Evolutionary conservation across 345 rosid genomes (phyloP).

Genomic region (Rhizophora apiculata): DNA sequence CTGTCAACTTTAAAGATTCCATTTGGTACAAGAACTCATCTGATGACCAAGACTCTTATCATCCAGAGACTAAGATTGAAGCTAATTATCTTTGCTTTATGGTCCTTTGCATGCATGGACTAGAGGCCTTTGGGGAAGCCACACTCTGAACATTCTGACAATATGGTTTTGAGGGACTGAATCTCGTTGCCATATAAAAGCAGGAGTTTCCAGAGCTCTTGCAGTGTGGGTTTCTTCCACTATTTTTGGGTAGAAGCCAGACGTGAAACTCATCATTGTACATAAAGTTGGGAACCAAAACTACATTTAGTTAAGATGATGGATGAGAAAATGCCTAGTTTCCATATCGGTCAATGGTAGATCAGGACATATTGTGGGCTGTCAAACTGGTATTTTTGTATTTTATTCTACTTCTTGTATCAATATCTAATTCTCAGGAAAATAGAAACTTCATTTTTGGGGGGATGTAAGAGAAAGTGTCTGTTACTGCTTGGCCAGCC

Average conservation of each 20-base stretch:
- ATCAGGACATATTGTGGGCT: background rate
- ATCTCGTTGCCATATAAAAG: conserved; percentile 11
- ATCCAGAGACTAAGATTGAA: background rate
- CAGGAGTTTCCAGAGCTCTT: conserved; percentile 12
- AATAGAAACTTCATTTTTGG: too few species aligned
- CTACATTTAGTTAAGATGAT: conserved; percentile 14
- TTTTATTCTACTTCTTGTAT: conserved; percentile 4
- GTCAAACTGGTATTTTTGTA: conserved; percentile 8
- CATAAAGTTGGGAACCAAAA: conserved; percentile 17
- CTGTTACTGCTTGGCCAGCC: too few species aligned
- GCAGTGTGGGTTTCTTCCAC: background rate
- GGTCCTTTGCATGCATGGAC: background rate
- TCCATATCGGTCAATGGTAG: conserved; percentile 2
- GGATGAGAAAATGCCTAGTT: conserved; percentile 9
- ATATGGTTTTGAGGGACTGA: conserved; percentile 17
- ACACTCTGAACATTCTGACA: background rate
- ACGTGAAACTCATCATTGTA: conserved; percentile 16
- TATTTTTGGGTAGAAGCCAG: conserved; percentile 4
- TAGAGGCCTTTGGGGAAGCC: background rate
- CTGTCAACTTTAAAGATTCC: background rate
- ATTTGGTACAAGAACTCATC: background rate
- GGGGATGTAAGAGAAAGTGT: too few species aligned
- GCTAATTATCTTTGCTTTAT: too few species aligned
- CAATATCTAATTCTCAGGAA: background rate
- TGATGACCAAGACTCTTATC: background rate